Conservation (phyloP, 352 stramenopile species). For the Phytophthora europaea region DNA sequence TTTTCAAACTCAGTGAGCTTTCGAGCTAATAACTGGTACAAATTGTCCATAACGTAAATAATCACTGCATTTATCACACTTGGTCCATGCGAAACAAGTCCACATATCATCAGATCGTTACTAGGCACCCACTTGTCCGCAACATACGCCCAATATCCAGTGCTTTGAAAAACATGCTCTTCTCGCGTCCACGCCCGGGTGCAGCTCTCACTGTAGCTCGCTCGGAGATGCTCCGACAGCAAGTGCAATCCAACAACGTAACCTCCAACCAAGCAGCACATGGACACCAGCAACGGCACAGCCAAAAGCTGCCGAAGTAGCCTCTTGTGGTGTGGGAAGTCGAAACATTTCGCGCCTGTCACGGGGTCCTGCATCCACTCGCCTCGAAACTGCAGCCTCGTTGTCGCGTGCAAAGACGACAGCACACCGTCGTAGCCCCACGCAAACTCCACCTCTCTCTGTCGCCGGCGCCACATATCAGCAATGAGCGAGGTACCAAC, state of each 20-base stretch:
- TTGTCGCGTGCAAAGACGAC: conserved; percentile 51
- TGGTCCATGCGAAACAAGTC: conserved; percentile 58
- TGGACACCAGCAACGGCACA: conserved; percentile 60
- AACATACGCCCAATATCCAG: conserved; percentile 31
- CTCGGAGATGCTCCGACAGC: conserved; percentile 63
- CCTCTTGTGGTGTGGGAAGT: conserved; percentile 71
- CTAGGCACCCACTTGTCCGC: conserved; percentile 78
- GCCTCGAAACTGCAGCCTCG: conserved; percentile 55
- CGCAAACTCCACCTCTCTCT: conserved; percentile 64
- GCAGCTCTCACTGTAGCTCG: conserved; percentile 49
- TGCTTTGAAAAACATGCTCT: conserved; percentile 35
- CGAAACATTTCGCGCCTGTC: conserved; percentile 51
- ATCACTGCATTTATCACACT: conserved; percentile 74
- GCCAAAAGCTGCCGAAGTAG: conserved; percentile 59
- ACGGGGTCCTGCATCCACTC: conserved; percentile 68
- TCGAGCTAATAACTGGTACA: conserved; percentile 70
- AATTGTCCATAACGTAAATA: conserved; percentile 71
- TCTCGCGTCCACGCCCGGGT: not conserved
- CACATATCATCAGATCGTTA: conserved; percentile 38
- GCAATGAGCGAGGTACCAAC: conserved; percentile 73
- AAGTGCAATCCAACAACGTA: conserved; percentile 71
- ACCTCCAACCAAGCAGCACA: conserved; percentile 63
- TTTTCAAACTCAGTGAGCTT: conserved; percentile 83
- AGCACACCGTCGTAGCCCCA: conserved; percentile 64
- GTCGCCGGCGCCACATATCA: conserved; percentile 62